Evolutionary conservation across 768 basidiomycete species (phyloP).

Genomic region (Serendipita indica): DNA sequence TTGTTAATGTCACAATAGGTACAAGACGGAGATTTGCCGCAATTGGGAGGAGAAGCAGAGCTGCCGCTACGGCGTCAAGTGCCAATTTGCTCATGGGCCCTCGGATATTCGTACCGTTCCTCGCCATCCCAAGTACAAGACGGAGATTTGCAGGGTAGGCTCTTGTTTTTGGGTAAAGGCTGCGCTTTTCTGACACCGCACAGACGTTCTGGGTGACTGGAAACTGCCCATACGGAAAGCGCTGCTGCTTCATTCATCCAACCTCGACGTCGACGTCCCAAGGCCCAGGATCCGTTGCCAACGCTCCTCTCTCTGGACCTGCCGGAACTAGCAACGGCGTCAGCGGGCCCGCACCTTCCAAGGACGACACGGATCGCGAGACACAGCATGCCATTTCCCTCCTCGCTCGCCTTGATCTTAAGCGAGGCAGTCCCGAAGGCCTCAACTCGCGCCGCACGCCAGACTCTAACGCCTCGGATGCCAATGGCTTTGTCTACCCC

Average conservation of each 20-base stretch:
- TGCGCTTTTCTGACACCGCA: background rate
- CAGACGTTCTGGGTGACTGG: constrained; percentile 20
- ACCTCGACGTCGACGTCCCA: background rate
- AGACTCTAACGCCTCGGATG: background rate
- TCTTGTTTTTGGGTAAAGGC: background rate
- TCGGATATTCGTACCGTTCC: constrained; percentile 19
- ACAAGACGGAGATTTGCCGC: constrained; percentile 20
- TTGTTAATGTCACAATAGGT: constrained; percentile 3
- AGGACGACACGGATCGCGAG: background rate
- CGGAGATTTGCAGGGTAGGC: constrained; percentile 18
- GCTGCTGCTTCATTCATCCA: constrained; percentile 21
- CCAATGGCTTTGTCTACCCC: background rate
- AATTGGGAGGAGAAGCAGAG: constrained; percentile 19
- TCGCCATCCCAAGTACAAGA: constrained; percentile 22
- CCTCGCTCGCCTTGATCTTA: background rate
- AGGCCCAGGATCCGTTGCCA: background rate
- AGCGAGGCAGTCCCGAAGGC: background rate
- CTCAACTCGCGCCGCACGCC: background rate
- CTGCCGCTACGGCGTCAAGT: constrained; percentile 20
- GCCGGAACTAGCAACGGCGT: background rate
- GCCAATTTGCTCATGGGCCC: constrained; percentile 23
- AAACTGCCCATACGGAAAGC: constrained; percentile 20
- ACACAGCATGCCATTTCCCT: constrained; percentile 2
- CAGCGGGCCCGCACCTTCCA: background rate
- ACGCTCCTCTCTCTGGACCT: background rate